These are phyloP conservation scores for Candida ipomoeae DNA, from an alignment of 805 yeast genomes.

Conservation along the genomic window DNA sequence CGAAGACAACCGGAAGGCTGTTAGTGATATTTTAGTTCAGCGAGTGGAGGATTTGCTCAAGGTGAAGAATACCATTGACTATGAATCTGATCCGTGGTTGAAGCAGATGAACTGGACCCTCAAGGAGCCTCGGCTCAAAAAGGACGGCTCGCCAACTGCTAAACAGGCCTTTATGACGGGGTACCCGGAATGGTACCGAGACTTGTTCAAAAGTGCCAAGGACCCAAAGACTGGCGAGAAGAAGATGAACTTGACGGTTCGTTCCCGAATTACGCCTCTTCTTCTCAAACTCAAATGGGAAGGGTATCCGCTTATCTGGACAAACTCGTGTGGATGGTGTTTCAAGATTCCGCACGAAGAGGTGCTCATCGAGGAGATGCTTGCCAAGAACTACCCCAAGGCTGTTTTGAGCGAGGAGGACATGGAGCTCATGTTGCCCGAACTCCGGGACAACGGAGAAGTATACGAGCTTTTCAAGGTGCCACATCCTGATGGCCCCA, in stretches of 20 bases:
- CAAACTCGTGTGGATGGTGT: slow-evolving; percentile 81
- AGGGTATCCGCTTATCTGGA: slow-evolving; percentile 77
- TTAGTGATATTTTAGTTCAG: slow-evolving; percentile 53
- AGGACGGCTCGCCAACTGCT: slow-evolving; percentile 64
- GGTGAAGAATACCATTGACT: slow-evolving; percentile 25
- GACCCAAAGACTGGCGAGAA: slow-evolving; percentile 27
- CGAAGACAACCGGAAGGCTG: slow-evolving; percentile 51
- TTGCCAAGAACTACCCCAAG: slow-evolving; percentile 35
- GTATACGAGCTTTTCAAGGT: slow-evolving; percentile 54
- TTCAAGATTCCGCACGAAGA: slow-evolving; percentile 55
- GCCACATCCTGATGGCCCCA: slow-evolving; percentile 86
- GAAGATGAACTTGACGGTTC: slow-evolving; percentile 58
- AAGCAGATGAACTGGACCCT: slow-evolving; percentile 85
- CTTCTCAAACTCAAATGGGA: slow-evolving; percentile 82
- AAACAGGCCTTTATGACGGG: slow-evolving; percentile 79
- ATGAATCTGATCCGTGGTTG: slow-evolving; percentile 78
- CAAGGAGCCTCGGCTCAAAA: slow-evolving; percentile 55
- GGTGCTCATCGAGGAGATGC: slow-evolving; percentile 23
- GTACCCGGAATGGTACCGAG: slow-evolving; percentile 89
- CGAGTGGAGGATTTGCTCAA: slow-evolving; percentile 59
- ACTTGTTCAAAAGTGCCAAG: slow-evolving; percentile 36
- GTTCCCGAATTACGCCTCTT: slow-evolving; percentile 73
- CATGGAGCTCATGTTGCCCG: slow-evolving; percentile 20
- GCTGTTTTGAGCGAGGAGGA: slow-evolving; percentile 30
- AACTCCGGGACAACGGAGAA: slow-evolving; percentile 21